Percentiles rank a stretch among this genome's conserved stretches.
phyloP scores from a whole-genome alignment of 768 basidiomycete species.

The Suillus tomentosus region DNA sequence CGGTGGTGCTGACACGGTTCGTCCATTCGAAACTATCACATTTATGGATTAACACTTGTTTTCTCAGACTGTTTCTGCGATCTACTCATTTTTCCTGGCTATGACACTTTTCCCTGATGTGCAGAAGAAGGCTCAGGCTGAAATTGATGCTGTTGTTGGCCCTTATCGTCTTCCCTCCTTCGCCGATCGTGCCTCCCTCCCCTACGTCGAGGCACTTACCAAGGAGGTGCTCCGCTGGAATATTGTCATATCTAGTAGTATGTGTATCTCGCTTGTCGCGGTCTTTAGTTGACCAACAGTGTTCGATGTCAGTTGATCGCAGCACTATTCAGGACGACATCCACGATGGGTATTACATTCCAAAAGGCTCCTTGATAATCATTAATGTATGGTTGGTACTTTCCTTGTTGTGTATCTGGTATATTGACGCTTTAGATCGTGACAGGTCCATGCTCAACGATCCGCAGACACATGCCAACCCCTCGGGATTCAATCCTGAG shows the following conservation, averaged over 20 bases:
- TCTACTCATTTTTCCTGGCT: constrained; percentile 28
- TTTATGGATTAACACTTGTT: constrained; percentile 1
- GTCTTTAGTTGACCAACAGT: constrained; percentile 36
- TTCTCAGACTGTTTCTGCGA: constrained; percentile 17
- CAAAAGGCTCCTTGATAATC: constrained; percentile 26
- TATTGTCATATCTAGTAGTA: constrained; percentile 18
- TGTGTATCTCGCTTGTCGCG: constrained; percentile 34
- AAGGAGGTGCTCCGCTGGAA: constrained; percentile 32
- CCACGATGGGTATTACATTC: constrained; percentile 19
- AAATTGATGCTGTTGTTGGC: constrained; percentile 28
- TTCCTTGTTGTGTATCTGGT: background rate
- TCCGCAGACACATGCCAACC: constrained; percentile 39
- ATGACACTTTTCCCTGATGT: constrained; percentile 28
- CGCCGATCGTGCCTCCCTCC: constrained; percentile 25
- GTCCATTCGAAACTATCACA: constrained; percentile 23
- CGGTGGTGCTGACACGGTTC: constrained; percentile 49
- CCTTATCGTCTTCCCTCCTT: constrained; percentile 23
- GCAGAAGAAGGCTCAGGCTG: constrained; percentile 26
- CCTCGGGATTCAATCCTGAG: constrained; percentile 36
- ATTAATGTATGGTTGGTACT: constrained; percentile 29
- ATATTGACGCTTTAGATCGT: background rate
- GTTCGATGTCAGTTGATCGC: constrained; percentile 22
- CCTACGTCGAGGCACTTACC: constrained; percentile 27
- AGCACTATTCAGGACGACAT: constrained; percentile 23
- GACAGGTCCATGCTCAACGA: constrained; percentile 58